These are phyloP conservation scores for Nannochloropsis oceanica DNA, from an alignment of 108 stramenopile species.

Conservation along the genomic window DNA sequence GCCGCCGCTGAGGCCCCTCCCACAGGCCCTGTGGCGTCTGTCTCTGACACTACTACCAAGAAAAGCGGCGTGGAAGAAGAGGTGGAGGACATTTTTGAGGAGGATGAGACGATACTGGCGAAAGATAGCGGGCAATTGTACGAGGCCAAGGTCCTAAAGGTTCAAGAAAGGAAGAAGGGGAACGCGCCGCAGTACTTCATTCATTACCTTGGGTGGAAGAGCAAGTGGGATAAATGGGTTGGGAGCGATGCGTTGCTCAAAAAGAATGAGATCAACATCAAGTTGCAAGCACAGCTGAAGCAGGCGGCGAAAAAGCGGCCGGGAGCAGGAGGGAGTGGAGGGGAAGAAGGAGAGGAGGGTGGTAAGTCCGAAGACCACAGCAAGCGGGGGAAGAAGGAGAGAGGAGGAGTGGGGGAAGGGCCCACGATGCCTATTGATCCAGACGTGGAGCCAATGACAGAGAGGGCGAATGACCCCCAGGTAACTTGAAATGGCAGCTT, in stretches of 20 bases:
- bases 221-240: slow-evolving; percentile 34
- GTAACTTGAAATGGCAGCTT: no score
- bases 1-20: no score
- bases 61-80: neutral
- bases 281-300: neutral
- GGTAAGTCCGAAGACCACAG: neutral
- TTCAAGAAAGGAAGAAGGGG: neutral
- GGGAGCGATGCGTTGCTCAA: slow-evolving; percentile 15
- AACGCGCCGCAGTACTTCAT: slow-evolving; percentile 20
- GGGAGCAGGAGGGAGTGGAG: neutral
- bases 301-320: neutral
- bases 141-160: slow-evolving; percentile 27
- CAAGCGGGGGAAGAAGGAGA: neutral
- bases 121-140: slow-evolving; percentile 29
- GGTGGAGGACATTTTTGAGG: slow-evolving; percentile 10
- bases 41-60: no score
- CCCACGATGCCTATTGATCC: neutral
- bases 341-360: neutral
- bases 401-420: neutral
- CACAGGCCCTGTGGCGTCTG: no score
- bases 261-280: neutral
- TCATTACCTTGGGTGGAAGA: slow-evolving; percentile 36
- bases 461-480: neutral
- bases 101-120: slow-evolving; percentile 23
- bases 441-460: neutral